Conservation (phyloP, 768 basidiomycete species). For the Macrocybe gigantea region DNA sequence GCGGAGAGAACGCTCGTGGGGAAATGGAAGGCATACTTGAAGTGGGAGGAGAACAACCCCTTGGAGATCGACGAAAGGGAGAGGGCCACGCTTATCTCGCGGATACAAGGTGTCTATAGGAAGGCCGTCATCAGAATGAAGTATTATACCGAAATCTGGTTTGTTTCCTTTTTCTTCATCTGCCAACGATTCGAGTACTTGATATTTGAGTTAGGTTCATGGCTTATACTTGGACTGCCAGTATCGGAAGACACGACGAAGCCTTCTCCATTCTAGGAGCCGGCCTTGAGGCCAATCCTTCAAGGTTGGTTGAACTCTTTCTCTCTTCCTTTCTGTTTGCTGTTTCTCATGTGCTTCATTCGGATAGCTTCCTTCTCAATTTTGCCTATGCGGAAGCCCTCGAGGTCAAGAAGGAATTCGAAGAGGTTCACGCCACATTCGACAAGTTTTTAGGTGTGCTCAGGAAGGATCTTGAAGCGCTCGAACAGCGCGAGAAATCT, state of each 20-base stretch:
- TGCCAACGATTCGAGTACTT: neutral
- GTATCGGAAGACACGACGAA: slow-evolving; percentile 75
- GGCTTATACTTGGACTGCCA: slow-evolving; percentile 79
- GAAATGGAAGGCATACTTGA: slow-evolving; percentile 87
- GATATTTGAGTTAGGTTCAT: slow-evolving; percentile 63
- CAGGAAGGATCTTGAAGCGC: slow-evolving; percentile 52
- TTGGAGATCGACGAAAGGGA: slow-evolving; percentile 89
- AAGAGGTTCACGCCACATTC: slow-evolving; percentile 67
- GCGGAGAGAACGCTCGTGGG: slow-evolving; percentile 72
- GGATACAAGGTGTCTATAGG: slow-evolving; percentile 79
- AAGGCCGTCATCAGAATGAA: slow-evolving; percentile 91
- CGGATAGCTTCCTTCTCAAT: slow-evolving; percentile 74
- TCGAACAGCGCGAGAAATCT: slow-evolving; percentile 41
- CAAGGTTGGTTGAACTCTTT: slow-evolving; percentile 42
- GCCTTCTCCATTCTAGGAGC: slow-evolving; percentile 73
- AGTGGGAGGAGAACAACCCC: slow-evolving; percentile 94
- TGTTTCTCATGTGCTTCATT: neutral
- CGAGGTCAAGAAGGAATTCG: slow-evolving; percentile 48
- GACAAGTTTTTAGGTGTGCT: slow-evolving; percentile 68
- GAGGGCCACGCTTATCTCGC: slow-evolving; percentile 51
- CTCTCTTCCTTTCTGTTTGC: neutral
- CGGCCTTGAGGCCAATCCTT: slow-evolving; percentile 84
- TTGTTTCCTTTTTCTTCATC: slow-evolving; percentile 22
- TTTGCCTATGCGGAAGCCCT: slow-evolving; percentile 82
- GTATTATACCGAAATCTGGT: slow-evolving; percentile 93